Evolutionary conservation across 176 grass and related monocot species (phyloP).

Genomic region (Oryza brachyantha): DNA sequence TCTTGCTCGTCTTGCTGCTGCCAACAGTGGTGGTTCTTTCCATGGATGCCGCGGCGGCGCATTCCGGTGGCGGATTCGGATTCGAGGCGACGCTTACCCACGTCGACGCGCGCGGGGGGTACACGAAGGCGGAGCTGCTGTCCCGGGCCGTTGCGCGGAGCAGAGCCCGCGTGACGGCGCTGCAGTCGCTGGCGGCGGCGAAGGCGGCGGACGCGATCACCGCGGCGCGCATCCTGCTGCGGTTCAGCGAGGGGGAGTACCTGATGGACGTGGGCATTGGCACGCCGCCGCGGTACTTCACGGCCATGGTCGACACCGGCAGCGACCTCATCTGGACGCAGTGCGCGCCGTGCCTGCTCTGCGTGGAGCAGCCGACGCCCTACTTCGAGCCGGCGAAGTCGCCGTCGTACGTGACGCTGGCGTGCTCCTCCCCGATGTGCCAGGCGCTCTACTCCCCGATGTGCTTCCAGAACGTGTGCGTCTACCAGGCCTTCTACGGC

Average conservation of each 20-base stretch:
- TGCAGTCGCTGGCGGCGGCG: conserved; percentile 45
- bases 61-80: background rate
- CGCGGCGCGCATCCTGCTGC: conserved; percentile 37
- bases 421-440: conserved; percentile 45
- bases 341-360: conserved; percentile 61
- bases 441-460: conserved; percentile 46
- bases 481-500: conserved; percentile 68
- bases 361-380: conserved; percentile 57
- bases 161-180: conserved; percentile 33
- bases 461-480: conserved; percentile 55
- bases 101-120: conserved; percentile 38
- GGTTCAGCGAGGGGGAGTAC: conserved; percentile 62
- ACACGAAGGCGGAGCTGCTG: conserved; percentile 37
- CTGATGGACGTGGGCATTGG: conserved; percentile 68
- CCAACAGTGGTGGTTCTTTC: background rate
- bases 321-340: conserved; percentile 78
- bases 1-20: conserved; percentile 24
- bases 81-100: conserved; percentile 54
- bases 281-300: conserved; percentile 51
- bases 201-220: conserved; percentile 25
- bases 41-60: background rate
- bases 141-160: conserved; percentile 51
- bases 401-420: conserved; percentile 28
- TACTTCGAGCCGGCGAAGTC: conserved; percentile 44
- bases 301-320: conserved; percentile 57